These are phyloP conservation scores for Cercospora sp. DNA, from an alignment of 2,329 filamentous ascomycete genomes.

Conservation along the genomic window DNA sequence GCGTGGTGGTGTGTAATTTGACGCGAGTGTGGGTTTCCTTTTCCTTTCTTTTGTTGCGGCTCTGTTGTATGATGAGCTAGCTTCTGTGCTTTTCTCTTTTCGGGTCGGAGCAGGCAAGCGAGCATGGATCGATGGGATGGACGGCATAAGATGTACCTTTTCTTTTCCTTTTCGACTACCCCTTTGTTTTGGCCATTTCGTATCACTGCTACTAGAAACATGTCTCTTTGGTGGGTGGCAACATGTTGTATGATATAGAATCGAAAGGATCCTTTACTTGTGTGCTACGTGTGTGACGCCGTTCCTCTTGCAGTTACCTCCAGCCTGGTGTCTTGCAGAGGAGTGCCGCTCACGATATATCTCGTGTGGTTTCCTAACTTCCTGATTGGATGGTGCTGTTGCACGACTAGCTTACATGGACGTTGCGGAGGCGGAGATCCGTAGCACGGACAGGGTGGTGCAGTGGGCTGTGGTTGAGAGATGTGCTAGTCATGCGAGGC, in stretches of 20 bases:
- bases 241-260: not conserved
- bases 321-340: not conserved
- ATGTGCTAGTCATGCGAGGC: not conserved
- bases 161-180: not conserved
- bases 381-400: not conserved
- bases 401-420: not conserved
- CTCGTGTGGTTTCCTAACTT: not conserved
- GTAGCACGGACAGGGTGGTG: not conserved
- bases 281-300: not conserved
- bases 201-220: not conserved
- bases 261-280: not conserved
- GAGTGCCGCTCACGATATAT: not conserved
- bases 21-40: not conserved
- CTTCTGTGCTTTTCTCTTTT: not conserved
- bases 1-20: not conserved
- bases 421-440: not conserved
- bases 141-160: not conserved
- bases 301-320: not conserved
- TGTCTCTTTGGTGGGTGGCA: not conserved
- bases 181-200: not conserved
- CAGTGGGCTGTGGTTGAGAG: not conserved
- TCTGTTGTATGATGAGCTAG: constrained; percentile 1
- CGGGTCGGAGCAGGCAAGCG: not conserved
- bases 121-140: not conserved
- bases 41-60: not conserved